Conservation (phyloP, 164 flowering plant species). For the Umbilicus rupestris region DNA sequence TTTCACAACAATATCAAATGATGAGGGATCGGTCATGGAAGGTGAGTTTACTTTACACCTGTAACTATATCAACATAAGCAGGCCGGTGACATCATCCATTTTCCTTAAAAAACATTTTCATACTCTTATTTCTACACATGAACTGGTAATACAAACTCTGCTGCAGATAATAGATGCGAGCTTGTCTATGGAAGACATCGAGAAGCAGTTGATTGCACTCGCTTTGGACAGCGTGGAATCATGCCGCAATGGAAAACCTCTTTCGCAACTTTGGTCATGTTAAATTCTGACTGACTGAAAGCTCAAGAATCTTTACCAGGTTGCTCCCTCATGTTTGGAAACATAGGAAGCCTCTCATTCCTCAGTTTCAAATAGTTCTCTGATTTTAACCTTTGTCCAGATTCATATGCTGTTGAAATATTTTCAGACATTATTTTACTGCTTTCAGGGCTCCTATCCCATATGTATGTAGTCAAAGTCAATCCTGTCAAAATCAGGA, state of each 20-base stretch:
- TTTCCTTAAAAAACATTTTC: not conserved
- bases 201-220: conserved; percentile 49
- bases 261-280: conserved; percentile 46
- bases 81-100: not conserved
- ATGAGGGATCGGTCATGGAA: conserved; percentile 73
- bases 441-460: not conserved
- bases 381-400: not conserved
- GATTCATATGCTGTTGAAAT: not conserved
- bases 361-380: not conserved
- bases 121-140: not conserved
- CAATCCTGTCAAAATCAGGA: no score
- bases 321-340: not conserved
- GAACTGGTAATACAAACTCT: not conserved
- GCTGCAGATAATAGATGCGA: conserved; percentile 63
- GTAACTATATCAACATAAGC: not conserved
- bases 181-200: conserved; percentile 52
- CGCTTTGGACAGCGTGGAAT: conserved; percentile 32
- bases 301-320: no score
- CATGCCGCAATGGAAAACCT: conserved; percentile 51
- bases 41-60: conserved; percentile 26
- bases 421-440: not conserved
- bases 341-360: not conserved
- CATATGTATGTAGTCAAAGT: no score
- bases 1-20: conserved; percentile 36
- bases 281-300: not conserved